Base-by-base conservation (phyloP, 148 eudicot species). In the Chenopodium quinoa region DNA sequence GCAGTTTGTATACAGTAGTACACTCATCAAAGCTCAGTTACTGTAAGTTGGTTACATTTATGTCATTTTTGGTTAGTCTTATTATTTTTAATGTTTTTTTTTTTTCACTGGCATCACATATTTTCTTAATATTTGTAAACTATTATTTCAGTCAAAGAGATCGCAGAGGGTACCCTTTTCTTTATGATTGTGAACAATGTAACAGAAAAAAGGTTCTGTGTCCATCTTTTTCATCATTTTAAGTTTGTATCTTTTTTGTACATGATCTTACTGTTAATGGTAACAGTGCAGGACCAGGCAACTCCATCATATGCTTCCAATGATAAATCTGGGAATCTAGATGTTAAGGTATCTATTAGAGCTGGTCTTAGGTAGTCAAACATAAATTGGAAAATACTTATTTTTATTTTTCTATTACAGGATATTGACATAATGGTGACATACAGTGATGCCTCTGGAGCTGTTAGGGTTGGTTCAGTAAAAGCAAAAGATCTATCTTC, bases 361-460 rank as follows among this genome's bases (percentile, higher is more conserved):
- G 82, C 37, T 60, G 19, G 72, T 73, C 65, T 77, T 73, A 66
- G 78, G 60, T 60, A 83, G 70, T 71, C 64, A 66, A 75, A 34
- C 71, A 54, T 82, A 52, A 46, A 27, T 66, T 78, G 84, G 71
- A 46, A 76, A 77, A 75, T 80, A 83, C 87, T 87, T 64, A 86
- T 48, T 71, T 58, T 16, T 58, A 66, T 54, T 68, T 82, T 52
- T 4, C 69, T 88, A 56, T 78, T 69, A 88, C 98, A 97, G 99
- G 96, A 90, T 89, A 87, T 97, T 83, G 93, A 97, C 86, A 90
- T 97, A 79, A 90, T 94, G 85, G 98, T 97, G 83, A 90, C 98
- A 75, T 97, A 97, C 83, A 97, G 85, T 48, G 94, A 94, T 85
- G 66, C 91, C 81, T 91, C 91, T 84, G 99, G 99, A 71, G 87